Conservation (phyloP, 306 rosid genomes). For the cucumber (Cucumis sativus) region Cucumber_9930_V3 NC_026661.2:2187001-2187500, state of each 20-base stretch:
- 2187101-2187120: not conserved
- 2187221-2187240: not conserved
- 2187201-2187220: not conserved
- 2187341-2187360: not conserved
- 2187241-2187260: not conserved
- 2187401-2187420: not conserved
- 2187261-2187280: not conserved
- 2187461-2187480: not conserved
- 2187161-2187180: conserved; percentile 5
- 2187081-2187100: not conserved
- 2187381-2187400: not conserved
- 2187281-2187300: not conserved
- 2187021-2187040: not conserved
- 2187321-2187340: not conserved
- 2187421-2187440: not conserved
- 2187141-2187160: not conserved
- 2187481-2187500: not conserved
- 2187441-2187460: not conserved
- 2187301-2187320: not conserved
- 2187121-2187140: not conserved
- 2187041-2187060: not conserved
- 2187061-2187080: not conserved
- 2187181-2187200: not conserved
- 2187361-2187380: conserved; percentile 6
- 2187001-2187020: not conserved